phyloP scores from a whole-genome alignment of 2,329 filamentous ascomycete species.

The Talaromyces piceae region DNA sequence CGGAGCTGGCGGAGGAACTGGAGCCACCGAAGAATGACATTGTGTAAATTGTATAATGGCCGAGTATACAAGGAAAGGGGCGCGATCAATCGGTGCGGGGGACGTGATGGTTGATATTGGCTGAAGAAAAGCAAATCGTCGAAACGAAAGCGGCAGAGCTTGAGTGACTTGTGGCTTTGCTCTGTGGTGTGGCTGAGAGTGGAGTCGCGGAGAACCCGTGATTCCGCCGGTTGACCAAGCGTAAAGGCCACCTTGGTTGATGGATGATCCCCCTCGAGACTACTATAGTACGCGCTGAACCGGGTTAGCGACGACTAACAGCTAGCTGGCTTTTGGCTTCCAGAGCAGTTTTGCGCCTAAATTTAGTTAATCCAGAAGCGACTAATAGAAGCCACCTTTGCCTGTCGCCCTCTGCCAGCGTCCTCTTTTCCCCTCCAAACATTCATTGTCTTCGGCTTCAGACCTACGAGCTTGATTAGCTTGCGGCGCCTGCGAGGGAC shows the following conservation, averaged over 20 bases:
- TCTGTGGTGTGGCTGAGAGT: not conserved
- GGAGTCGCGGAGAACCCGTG: not conserved
- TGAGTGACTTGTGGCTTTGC: not conserved
- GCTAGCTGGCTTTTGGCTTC: not conserved
- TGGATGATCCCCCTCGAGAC: not conserved
- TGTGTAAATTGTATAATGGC: no score
- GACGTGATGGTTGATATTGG: no score
- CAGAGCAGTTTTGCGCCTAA: no score
- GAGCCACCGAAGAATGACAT: conserved; percentile 36
- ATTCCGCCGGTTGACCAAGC: not conserved
- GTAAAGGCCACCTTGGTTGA: not conserved
- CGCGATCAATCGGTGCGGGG: no score
- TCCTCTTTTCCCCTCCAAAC: not conserved
- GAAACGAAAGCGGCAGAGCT: not conserved
- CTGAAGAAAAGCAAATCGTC: no score
- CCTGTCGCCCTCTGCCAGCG: not conserved
- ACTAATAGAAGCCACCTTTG: conserved; percentile 3
- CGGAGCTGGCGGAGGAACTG: conserved; percentile 24
- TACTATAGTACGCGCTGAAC: not conserved
- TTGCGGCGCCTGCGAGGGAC: not conserved
- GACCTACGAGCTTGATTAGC: not conserved
- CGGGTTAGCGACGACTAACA: not conserved
- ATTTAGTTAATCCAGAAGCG: no score
- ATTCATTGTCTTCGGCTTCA: no score
- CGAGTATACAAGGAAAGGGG: no score